Base-by-base conservation (phyloP, 129 eudicot species). In the Chrysanthemum makinoi region DNA sequence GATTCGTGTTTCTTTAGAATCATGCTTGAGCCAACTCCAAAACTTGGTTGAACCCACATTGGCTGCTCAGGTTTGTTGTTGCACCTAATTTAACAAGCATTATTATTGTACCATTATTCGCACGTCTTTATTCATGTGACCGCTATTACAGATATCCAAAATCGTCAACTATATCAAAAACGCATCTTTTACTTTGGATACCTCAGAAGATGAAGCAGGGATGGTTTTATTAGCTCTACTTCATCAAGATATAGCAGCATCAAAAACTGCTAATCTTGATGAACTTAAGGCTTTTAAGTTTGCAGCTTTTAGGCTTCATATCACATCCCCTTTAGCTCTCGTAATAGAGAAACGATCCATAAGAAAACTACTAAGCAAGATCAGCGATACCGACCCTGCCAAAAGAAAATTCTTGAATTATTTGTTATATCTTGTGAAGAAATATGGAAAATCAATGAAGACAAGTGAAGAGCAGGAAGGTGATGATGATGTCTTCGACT, bases 121-220 rank as follows among this genome's bases (percentile, higher is more conserved):
- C 58, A 39, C 46, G 46, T 10, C 15, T 5, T 2, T 15, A 33
- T 15, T 1, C 7, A 16, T 39, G 46, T 39, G 46, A 39, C 2
- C 62, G 15, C 48, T 63, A 4, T 57, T 74, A 62, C 76, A 80
- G 83, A 74, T 80, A 74, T 62, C 75, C 17, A 24, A 53, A 53
- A 80, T 80, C 20, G 76, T 74, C 22, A 62, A 43, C 69, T 75
- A 80, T 4, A n/a, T 80, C 60, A 57, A 39, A 17, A 68, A 54
- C 10, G 76, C 65, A 47, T 15, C 53, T 5, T 80, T 80, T 47
- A 62, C 68, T 35, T 55, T 74, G 48, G 83, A 74, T 62, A 17
- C 80, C 16, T 74, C 76, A 6, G 83, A 80, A 43, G 73, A 80
- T 14, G 80, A 76, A 79, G 87, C 84, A 18, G 82, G 87, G 5